phyloP scores from a whole-genome alignment of 768 basidiomycete species.

The Gymnopilus junonius region DNA sequence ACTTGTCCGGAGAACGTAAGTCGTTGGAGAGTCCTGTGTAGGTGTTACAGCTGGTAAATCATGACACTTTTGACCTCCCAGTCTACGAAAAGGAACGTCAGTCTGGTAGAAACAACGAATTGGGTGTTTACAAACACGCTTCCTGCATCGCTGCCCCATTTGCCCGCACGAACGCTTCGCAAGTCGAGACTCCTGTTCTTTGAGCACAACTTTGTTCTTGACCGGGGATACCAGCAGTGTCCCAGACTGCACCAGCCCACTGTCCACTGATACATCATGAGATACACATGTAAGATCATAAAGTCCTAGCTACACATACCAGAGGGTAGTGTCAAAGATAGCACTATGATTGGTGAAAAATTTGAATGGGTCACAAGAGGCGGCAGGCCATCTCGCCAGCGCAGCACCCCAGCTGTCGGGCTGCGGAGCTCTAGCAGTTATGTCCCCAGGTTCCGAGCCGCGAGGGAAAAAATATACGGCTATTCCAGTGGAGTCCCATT shows the following conservation, averaged over 20 bases:
- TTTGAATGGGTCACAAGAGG: conserved; percentile 72
- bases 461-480: conserved; percentile 84
- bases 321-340: conserved; percentile 88
- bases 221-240: conserved; percentile 71
- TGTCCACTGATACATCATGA: conserved; percentile 61
- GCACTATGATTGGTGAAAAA: conserved; percentile 79
- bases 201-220: conserved; percentile 87
- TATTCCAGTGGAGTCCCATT: conserved; percentile 79
- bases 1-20: not conserved
- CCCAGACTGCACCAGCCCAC: conserved; percentile 90
- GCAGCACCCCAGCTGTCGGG: conserved; percentile 81
- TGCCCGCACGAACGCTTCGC: conserved; percentile 75
- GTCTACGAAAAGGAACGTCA: conserved; percentile 46
- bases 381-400: conserved; percentile 79
- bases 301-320: conserved; percentile 46
- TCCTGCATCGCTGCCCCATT: conserved; percentile 72
- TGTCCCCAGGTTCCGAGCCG: conserved; percentile 74
- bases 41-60: conserved; percentile 57
- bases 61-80: conserved; percentile 83
- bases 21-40: not conserved
- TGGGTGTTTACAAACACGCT: conserved; percentile 65
- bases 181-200: conserved; percentile 81
- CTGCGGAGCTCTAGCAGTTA: conserved; percentile 70
- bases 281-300: not conserved
- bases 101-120: not conserved